A percentile compares a stretch with the other conserved stretches of the same genome.
These are phyloP conservation scores for Corynespora cassiicola DNA, from an alignment of 2,329 filamentous ascomycete species.

Conservation along the genomic window DNA sequence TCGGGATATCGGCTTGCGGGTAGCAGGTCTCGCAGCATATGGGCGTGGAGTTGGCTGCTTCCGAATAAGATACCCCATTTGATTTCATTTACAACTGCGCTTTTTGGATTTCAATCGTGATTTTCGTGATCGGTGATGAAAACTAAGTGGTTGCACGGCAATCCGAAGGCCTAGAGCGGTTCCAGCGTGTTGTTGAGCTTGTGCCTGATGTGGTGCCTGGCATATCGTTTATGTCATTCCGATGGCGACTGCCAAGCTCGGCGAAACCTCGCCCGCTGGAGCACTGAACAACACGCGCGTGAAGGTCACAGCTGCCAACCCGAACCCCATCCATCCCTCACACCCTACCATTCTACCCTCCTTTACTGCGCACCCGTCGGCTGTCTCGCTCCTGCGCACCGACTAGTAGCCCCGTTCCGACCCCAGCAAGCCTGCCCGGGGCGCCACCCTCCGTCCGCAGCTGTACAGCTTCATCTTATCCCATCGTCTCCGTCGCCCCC, in stretches of 20 bases:
- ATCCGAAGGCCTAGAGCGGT: too few relatives aligned
- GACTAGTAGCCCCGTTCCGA: constrained; percentile 16
- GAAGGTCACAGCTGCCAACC: constrained; percentile 25
- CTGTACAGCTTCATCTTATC: constrained; percentile 45
- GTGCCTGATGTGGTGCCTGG: constrained; percentile 7
- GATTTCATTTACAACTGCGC: too few relatives aligned
- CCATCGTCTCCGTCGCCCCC: constrained; percentile 39
- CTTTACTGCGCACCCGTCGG: constrained; percentile 28
- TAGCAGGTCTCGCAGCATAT: constrained; percentile 15
- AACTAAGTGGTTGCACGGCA: too few relatives aligned
- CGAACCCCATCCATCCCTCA: constrained; percentile 39
- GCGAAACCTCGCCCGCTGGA: constrained; percentile 22
- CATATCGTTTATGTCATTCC: constrained; percentile 20
- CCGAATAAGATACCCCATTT: constrained; percentile 39
- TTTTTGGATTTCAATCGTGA: too few relatives aligned
- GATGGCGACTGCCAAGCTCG: constrained; percentile 12
- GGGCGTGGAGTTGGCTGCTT: constrained; percentile 29
- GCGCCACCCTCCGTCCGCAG: too few relatives aligned
- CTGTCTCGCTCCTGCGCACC: constrained; percentile 18
- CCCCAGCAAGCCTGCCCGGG: constrained; percentile 27
- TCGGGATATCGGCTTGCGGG: constrained; percentile 4
- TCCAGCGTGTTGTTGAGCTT: too few relatives aligned
- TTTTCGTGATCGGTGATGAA: too few relatives aligned
- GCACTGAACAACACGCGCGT: constrained; percentile 2
- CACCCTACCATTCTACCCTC: constrained; percentile 34